These are phyloP conservation scores for Myxozyma sirexii DNA, from an alignment of 805 yeast species.

Conservation along the genomic window DNA sequence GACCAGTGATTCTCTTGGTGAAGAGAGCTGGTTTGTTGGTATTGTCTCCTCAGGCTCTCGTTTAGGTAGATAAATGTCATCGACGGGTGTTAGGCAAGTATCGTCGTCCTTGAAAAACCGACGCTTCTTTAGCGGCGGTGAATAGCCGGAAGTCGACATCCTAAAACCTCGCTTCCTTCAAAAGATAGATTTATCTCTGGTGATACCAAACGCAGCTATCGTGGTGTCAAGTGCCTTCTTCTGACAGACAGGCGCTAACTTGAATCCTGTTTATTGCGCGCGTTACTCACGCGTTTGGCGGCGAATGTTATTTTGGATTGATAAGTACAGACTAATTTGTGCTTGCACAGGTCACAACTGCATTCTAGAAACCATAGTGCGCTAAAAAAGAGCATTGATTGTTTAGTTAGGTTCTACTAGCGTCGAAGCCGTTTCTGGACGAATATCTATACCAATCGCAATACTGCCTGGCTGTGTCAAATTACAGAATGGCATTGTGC, in stretches of 20 bases:
- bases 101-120: conserved; percentile 23
- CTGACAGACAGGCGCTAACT: no score
- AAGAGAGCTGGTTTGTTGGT: neutral
- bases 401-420: no score
- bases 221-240: no score
- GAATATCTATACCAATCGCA: no score
- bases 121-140: conserved; percentile 12
- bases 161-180: neutral
- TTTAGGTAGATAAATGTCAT: conserved; percentile 1
- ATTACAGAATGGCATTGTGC: conserved; percentile 5
- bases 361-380: no score
- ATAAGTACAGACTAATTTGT: neutral
- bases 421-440: no score
- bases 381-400: no score
- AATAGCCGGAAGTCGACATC: neutral
- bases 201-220: neutral
- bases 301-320: neutral
- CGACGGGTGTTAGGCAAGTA: neutral
- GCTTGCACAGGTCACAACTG: no score
- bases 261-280: neutral
- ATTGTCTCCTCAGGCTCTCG: neutral
- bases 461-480: neutral
- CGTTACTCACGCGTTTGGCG: neutral
- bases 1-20: neutral
- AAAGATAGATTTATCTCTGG: neutral